Evolutionary conservation across 306 rosid genomes (phyloP).

Genomic region (Malus asiatica): DNA sequence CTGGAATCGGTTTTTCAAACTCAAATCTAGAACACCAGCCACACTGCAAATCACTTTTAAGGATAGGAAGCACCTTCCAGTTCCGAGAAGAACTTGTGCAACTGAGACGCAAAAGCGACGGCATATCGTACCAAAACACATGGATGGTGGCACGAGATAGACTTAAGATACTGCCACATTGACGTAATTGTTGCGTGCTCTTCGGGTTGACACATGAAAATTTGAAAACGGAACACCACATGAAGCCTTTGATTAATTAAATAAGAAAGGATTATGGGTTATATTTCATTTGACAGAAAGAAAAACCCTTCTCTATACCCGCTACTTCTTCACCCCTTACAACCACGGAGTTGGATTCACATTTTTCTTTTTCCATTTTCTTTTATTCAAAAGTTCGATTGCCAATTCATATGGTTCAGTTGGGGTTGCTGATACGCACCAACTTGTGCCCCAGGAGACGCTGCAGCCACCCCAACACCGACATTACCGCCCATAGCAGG

Average conservation of each 20-base stretch:
- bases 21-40: no score
- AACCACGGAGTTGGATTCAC: constrained; percentile 51
- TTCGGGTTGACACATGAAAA: not conserved
- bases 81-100: no score
- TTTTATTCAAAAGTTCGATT: constrained; percentile 66
- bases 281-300: constrained; percentile 42
- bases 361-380: constrained; percentile 7
- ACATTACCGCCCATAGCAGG: constrained; percentile 76
- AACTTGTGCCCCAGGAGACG: constrained; percentile 88
- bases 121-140: no score
- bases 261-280: constrained; percentile 26
- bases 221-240: no score
- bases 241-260: constrained; percentile 15
- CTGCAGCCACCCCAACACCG: constrained; percentile 78
- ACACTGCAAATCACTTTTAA: no score
- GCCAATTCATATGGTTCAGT: constrained; percentile 85
- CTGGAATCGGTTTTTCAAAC: no score
- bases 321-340: constrained; percentile 41
- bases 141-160: no score
- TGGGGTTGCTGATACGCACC: constrained; percentile 93
- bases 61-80: no score
- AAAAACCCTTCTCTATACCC: constrained; percentile 59
- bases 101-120: no score
- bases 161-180: no score
- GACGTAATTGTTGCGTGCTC: not conserved